These are phyloP conservation scores for Vinca minor DNA, from an alignment of 257 asterid genomes.

Conservation along the genomic window DNA sequence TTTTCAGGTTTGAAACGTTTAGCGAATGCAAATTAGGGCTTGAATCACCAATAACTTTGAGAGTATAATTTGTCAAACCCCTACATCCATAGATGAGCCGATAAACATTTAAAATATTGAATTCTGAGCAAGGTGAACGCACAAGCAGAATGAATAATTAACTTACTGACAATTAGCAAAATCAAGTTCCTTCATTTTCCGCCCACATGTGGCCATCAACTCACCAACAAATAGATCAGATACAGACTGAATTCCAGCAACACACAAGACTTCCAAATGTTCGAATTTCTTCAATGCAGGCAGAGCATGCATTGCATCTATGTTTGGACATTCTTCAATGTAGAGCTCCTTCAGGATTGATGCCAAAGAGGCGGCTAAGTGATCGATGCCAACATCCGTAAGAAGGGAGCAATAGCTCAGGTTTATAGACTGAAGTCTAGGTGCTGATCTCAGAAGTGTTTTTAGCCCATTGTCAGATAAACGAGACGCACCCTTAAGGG, in stretches of 20 bases:
- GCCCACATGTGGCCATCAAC: conserved; percentile 35
- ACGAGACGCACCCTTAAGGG: conserved; percentile 88
- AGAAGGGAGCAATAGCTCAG: conserved; percentile 71
- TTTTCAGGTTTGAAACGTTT: conserved; percentile 49
- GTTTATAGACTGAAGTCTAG: conserved; percentile 52
- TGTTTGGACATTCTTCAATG: conserved; percentile 56
- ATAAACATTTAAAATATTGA: not conserved
- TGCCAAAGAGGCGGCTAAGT: conserved; percentile 50
- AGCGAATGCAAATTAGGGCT: conserved; percentile 52
- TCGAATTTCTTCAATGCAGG: conserved; percentile 46
- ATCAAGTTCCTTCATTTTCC: conserved; percentile 63
- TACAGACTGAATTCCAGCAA: conserved; percentile 48
- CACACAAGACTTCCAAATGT: conserved; percentile 65
- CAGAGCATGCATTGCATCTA: conserved; percentile 40
- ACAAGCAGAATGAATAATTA: conserved; percentile 14
- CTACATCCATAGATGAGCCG: conserved; percentile 46
- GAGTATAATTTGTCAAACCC: conserved; percentile 51
- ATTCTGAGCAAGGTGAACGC: not conserved
- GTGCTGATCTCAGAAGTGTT: conserved; percentile 49
- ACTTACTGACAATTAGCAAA: conserved; percentile 65
- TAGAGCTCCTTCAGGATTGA: conserved; percentile 60
- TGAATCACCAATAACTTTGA: conserved; percentile 44
- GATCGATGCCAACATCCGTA: conserved; percentile 41
- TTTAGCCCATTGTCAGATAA: conserved; percentile 53
- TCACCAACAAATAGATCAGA: conserved; percentile 46